Evolutionary conservation across 306 rosid genomes (phyloP).

Genomic region (Glycine tomentella): DNA sequence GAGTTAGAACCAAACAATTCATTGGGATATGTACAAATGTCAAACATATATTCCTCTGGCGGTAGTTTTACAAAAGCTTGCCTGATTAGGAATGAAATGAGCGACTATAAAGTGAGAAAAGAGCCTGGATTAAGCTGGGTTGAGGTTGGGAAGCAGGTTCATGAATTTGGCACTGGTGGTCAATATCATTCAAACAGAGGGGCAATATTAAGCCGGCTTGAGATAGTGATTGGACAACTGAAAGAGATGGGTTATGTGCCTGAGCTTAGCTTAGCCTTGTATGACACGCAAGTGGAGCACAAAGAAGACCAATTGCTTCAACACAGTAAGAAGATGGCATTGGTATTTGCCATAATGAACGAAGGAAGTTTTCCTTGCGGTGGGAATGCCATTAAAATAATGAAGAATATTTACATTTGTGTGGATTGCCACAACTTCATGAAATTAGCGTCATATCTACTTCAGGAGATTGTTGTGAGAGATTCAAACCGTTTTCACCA

Average conservation of each 20-base stretch:
- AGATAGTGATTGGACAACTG: constrained; percentile 67
- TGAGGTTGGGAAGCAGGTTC: constrained; percentile 74
- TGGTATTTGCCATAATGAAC: constrained; percentile 73
- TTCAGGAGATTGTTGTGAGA: constrained; percentile 77
- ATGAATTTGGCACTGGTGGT: constrained; percentile 87
- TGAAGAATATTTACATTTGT: constrained; percentile 91
- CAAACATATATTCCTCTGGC: constrained; percentile 69
- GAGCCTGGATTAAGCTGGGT: constrained; percentile 94
- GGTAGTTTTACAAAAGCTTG: constrained; percentile 76
- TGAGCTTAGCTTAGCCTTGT: constrained; percentile 67
- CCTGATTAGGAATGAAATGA: constrained; percentile 75
- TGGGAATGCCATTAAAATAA: constrained; percentile 63
- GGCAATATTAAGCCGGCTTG: constrained; percentile 58
- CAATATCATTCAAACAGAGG: constrained; percentile 60
- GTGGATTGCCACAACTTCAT: constrained; percentile 92
- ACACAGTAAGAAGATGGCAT: constrained; percentile 93
- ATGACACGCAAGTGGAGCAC: constrained; percentile 79
- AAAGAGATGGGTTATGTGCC: constrained; percentile 87
- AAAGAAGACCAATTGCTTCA: constrained; percentile 78
- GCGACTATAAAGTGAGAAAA: constrained; percentile 72
- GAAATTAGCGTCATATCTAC: constrained; percentile 72
- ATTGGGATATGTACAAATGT: constrained; percentile 82
- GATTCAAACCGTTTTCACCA: constrained; percentile 93
- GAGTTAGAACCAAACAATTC: constrained; percentile 73
- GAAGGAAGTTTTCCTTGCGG: constrained; percentile 52